phyloP scores from a whole-genome alignment of 192 early-diverging fungal genomes.

The Coemansia sp. region DNA sequence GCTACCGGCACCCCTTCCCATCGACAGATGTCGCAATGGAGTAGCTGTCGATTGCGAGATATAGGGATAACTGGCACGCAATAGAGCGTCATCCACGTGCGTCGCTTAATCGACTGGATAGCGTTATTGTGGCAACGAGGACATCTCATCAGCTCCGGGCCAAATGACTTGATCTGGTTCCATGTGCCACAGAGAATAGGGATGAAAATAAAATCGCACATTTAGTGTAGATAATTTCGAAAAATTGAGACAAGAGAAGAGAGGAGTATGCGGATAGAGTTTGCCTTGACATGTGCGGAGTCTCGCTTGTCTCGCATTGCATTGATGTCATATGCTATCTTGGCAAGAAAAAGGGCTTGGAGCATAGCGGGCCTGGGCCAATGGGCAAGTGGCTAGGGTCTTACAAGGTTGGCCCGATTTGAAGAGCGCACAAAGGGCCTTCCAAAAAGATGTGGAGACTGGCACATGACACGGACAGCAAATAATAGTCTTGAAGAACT shows the following conservation, averaged over 20 bases:
- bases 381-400: too few relatives aligned
- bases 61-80: constrained; percentile 40
- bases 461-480: too few relatives aligned
- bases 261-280: too few relatives aligned
- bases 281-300: too few relatives aligned
- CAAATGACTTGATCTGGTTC: constrained; percentile 32
- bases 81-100: constrained; percentile 44
- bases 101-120: constrained; percentile 37
- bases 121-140: constrained; percentile 46
- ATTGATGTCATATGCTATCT: too few relatives aligned
- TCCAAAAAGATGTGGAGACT: too few relatives aligned
- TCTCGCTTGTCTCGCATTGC: too few relatives aligned
- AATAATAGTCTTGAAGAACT: too few relatives aligned
- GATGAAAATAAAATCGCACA: constrained; percentile 43
- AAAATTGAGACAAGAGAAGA: neutral
- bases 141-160: constrained; percentile 30
- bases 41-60: constrained; percentile 27
- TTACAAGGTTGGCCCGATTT: too few relatives aligned
- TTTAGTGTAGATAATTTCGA: constrained; percentile 1
- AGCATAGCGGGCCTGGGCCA: too few relatives aligned
- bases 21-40: constrained; percentile 41
- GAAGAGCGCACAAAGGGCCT: too few relatives aligned
- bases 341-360: too few relatives aligned
- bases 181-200: constrained; percentile 38
- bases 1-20: constrained; percentile 35